Percentiles rank a stretch among this genome's conserved stretches.
phyloP scores from a whole-genome alignment of 78 protist species.

The Bigelowiella natans region DNA sequence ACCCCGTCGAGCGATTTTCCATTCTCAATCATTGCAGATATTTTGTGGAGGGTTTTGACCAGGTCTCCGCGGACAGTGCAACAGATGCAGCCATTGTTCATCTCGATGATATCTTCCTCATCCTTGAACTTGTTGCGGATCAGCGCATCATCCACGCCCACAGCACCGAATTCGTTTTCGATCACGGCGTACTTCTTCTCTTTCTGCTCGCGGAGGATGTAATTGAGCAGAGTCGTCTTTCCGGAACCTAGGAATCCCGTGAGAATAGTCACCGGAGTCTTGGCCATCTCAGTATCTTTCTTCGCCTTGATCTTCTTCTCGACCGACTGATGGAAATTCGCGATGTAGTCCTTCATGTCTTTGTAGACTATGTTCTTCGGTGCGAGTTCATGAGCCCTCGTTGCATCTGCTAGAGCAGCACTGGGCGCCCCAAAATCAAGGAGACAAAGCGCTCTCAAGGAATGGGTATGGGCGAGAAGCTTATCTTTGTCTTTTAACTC shows the following conservation, averaged over 20 bases:
- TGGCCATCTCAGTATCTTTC: not conserved
- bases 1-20: not conserved
- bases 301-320: too few species aligned
- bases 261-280: not conserved
- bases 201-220: slow-evolving; percentile 48
- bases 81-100: slow-evolving; percentile 38
- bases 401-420: too few species aligned
- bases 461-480: too few species aligned
- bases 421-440: too few species aligned
- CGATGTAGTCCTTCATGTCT: too few species aligned
- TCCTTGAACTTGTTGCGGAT: not conserved
- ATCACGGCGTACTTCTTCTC: slow-evolving; percentile 5
- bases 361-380: too few species aligned
- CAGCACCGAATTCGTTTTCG: slow-evolving; percentile 19
- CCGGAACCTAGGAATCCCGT: slow-evolving; percentile 61
- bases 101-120: not conserved
- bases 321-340: too few species aligned
- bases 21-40: too few species aligned
- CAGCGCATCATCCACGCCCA: slow-evolving; percentile 16
- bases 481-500: too few species aligned
- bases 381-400: too few species aligned
- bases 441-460: too few species aligned
- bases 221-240: slow-evolving; percentile 64
- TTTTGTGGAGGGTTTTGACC: too few species aligned
- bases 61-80: slow-evolving; percentile 28